Conservation (phyloP, 352 stramenopile genomes). For the Phytophthora meadii region DNA sequence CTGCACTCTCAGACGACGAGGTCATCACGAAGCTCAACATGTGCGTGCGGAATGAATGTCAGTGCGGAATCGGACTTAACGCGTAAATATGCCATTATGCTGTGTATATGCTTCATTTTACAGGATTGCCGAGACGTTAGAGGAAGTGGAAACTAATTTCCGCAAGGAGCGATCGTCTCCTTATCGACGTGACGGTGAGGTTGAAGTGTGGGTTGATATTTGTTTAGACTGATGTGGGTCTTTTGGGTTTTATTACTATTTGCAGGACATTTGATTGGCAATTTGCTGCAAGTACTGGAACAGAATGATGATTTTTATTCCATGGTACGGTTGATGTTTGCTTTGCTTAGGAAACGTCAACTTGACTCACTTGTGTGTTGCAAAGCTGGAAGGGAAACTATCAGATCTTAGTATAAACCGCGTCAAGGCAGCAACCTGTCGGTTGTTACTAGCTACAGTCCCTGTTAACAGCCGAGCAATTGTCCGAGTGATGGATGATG, state of each 20-base stretch:
- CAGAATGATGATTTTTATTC: conserved; percentile 86
- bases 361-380: conserved; percentile 11
- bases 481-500: conserved; percentile 68
- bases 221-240: conserved; percentile 1
- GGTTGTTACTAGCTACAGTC: conserved; percentile 76
- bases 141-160: conserved; percentile 81
- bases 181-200: conserved; percentile 74
- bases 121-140: conserved; percentile 80
- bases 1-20: conserved; percentile 62
- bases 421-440: conserved; percentile 75
- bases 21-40: conserved; percentile 79
- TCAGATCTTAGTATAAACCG: conserved; percentile 60
- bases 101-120: neutral
- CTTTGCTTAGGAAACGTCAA: conserved; percentile 23
- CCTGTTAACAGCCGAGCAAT: conserved; percentile 79
- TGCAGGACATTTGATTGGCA: conserved; percentile 79
- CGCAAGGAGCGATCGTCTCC: conserved; percentile 75
- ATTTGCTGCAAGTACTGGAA: conserved; percentile 79
- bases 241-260: conserved; percentile 6
- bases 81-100: conserved; percentile 11
- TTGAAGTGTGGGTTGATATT: conserved; percentile 11
- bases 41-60: conserved; percentile 41
- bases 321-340: conserved; percentile 49
- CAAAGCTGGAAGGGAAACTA: conserved; percentile 73
- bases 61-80: conserved; percentile 9